These are phyloP conservation scores for Diplodia scrobiculata DNA, from an alignment of 2,329 filamentous ascomycete genomes.

Conservation along the genomic window DNA sequence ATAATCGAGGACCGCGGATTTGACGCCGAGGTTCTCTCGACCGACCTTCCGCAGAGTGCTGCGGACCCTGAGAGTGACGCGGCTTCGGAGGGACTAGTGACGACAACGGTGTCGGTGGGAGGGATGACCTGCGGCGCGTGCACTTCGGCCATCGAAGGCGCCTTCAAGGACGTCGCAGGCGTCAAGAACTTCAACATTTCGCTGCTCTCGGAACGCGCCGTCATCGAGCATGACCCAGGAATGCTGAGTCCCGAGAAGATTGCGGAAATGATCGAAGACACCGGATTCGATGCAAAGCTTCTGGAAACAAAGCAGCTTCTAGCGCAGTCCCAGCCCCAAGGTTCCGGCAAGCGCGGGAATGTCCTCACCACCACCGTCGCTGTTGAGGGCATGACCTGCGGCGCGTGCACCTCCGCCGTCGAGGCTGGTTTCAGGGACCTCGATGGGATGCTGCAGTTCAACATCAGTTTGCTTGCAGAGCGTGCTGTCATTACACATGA, in stretches of 20 bases:
- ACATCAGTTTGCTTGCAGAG: conserved; percentile 91
- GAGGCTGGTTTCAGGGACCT: conserved; percentile 77
- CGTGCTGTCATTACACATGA: conserved; percentile 87
- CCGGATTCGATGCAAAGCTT: conserved; percentile 79
- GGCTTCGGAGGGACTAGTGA: conserved; percentile 42
- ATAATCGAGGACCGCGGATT: conserved; percentile 92
- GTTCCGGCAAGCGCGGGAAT: conserved; percentile 49
- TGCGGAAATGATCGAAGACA: conserved; percentile 62
- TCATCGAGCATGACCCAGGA: conserved; percentile 74
- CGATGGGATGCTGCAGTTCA: conserved; percentile 82
- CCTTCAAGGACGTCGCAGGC: conserved; percentile 72
- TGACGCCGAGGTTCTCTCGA: conserved; percentile 83
- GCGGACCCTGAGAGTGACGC: conserved; percentile 42
- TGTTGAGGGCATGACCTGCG: conserved; percentile 97
- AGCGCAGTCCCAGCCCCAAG: conserved; percentile 39
- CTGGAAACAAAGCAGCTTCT: conserved; percentile 64
- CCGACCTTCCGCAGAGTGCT: conserved; percentile 66
- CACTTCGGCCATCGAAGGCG: conserved; percentile 80
- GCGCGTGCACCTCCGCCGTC: conserved; percentile 90
- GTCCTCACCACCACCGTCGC: conserved; percentile 76
- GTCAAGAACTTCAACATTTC: conserved; percentile 80
- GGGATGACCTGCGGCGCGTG: conserved; percentile 93
- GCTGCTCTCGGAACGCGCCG: conserved; percentile 78
- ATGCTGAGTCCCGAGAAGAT: conserved; percentile 57
- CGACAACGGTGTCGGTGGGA: conserved; percentile 75